phyloP scores from a whole-genome alignment of 176 grass and related monocot species.

The Puya raimondii region DNA sequence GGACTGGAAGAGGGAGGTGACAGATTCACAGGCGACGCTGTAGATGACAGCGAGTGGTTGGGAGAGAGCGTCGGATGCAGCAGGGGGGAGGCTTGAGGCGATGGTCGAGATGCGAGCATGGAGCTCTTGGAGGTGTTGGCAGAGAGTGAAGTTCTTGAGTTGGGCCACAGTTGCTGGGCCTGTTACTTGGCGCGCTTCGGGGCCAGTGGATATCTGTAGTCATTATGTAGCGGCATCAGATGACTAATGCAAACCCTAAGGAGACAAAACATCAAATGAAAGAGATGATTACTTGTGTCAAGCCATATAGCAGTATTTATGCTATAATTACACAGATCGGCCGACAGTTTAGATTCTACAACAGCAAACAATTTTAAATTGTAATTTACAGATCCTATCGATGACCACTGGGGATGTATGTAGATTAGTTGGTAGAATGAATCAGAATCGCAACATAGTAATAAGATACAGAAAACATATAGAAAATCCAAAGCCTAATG shows the following conservation, averaged over 20 bases:
- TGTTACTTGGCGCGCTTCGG: slow-evolving; percentile 76
- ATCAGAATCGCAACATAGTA: no score
- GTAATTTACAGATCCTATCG: no score
- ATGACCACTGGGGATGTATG: no score
- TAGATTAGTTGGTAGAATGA: no score
- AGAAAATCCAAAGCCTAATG: no score
- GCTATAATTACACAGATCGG: no score
- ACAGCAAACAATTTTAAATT: no score
- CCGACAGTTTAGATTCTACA: no score
- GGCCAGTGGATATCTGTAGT: slow-evolving; percentile 84
- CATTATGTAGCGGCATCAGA: background rate
- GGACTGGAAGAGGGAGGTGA: slow-evolving; percentile 68
- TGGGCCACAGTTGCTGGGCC: slow-evolving; percentile 66
- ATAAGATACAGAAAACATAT: no score
- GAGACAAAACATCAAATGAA: background rate
- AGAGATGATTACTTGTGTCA: no score
- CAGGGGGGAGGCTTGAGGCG: slow-evolving; percentile 49
- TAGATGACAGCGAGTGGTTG: slow-evolving; percentile 72
- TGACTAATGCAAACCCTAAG: background rate
- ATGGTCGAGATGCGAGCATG: slow-evolving; percentile 61
- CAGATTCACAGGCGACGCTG: slow-evolving; percentile 78
- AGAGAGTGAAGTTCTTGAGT: slow-evolving; percentile 90
- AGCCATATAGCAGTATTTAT: no score
- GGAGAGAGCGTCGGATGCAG: slow-evolving; percentile 62
- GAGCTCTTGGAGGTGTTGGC: slow-evolving; percentile 89